Base-by-base conservation (phyloP, 2,329 filamentous ascomycete genomes). In the Zarea fungicola region DNA sequence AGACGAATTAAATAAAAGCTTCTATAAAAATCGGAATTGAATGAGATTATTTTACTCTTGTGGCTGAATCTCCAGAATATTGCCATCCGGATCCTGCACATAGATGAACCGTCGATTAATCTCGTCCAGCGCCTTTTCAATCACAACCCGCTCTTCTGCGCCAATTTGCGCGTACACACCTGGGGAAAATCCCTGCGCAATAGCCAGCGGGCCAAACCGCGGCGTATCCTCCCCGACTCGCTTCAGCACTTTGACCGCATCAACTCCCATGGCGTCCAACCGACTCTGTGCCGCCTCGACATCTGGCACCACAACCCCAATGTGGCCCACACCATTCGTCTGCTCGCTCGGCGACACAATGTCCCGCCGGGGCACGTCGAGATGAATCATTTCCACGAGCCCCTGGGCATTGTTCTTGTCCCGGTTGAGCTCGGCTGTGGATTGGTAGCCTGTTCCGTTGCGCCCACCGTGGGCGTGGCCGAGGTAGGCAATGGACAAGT, bases 371-470 rank as follows among this genome's bases (percentile, higher is more conserved):
- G 54, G 53, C 19, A 58, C 53, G 26, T 57, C 54, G 36, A 61
- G 49, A 35, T 58, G 49, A 14, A 64, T 48, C 10, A 69, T 52
- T 56, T 67, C 65, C 3, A 68, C 42, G 23, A 68, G 48, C 2
- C 65, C 65, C 23, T 57, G 57, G 9, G 54, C 51, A 42, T 65
- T 66, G 52, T 62, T 65, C 59, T 69, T 68, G 34, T 66, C 56
- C 7, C 59, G 55, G 18, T 53, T 43, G 36, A 68, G 54, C 52
- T 68, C 64, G 6, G 45, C 55, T 16, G 59, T 58, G 2, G 62
- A 66, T 54, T 68, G 65, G 48, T 60, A 68, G 10, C 62, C 66
- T 5, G 61, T 65, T 19, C 67, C 67, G 52, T 67, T 69, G 36
- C 58, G 57, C n/a, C 67, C 65, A 44, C 64, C 67, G 34, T 65